These are phyloP conservation scores for Phytophthora chlamydospora DNA, from an alignment of 352 stramenopile genomes.

Conservation along the genomic window DNA sequence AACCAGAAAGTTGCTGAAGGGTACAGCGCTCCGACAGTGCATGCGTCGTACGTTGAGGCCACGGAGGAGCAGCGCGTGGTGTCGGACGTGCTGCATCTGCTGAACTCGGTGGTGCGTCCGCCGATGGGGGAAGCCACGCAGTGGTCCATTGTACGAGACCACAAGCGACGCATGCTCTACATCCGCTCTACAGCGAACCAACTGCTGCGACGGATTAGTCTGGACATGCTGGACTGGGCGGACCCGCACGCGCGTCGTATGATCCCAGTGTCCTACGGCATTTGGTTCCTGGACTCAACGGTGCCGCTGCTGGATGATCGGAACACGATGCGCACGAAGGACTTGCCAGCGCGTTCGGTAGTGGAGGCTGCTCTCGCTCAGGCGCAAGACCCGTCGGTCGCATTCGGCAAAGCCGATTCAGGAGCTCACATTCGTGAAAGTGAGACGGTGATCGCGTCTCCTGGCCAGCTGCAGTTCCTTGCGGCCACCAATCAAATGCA, in stretches of 20 bases:
- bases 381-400: conserved; percentile 1
- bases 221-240: conserved; percentile 64
- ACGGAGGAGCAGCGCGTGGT: conserved; percentile 61
- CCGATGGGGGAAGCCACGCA: conserved; percentile 58
- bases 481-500: conserved; percentile 24
- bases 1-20: conserved; percentile 49
- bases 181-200: conserved; percentile 76
- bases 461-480: conserved; percentile 20
- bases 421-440: neutral
- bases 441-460: neutral
- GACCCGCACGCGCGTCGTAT: conserved; percentile 43
- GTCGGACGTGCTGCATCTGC: conserved; percentile 62
- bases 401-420: conserved; percentile 7
- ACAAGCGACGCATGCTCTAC: conserved; percentile 67
- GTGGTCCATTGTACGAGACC: conserved; percentile 77
- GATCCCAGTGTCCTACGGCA: conserved; percentile 65
- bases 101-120: conserved; percentile 68
- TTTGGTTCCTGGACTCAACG: conserved; percentile 74
- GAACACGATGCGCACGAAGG: conserved; percentile 55
- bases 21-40: conserved; percentile 38
- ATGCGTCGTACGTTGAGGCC: conserved; percentile 55
- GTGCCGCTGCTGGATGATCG: conserved; percentile 39
- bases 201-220: conserved; percentile 61
- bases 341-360: conserved; percentile 58
- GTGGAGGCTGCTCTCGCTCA: conserved; percentile 46